Percentiles rank a stretch among this genome's conserved stretches.
Evolutionary conservation across 345 rosid species (phyloP).

Genomic region (Citrus cavaleriei): DNA sequence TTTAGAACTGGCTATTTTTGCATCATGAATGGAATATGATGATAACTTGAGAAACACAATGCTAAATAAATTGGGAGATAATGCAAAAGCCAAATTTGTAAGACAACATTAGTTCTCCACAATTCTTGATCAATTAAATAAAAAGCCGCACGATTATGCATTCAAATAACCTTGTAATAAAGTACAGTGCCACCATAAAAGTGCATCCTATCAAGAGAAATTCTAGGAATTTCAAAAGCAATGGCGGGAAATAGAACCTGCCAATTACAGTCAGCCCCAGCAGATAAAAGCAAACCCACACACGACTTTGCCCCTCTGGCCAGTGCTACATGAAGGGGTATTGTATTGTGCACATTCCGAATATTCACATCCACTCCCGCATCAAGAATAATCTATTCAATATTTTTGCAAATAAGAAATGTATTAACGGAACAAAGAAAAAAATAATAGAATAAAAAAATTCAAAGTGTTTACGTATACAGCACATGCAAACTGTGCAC

Average conservation of each 20-base stretch:
- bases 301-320: constrained; percentile 90
- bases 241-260: constrained; percentile 49
- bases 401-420: constrained; percentile 12
- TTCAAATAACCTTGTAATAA: no score
- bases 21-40: background rate
- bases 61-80: background rate
- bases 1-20: background rate
- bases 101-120: background rate
- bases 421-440: constrained; percentile 7
- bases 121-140: background rate
- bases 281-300: constrained; percentile 77
- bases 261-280: constrained; percentile 84
- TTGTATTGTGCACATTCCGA: constrained; percentile 77
- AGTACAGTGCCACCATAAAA: background rate
- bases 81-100: background rate
- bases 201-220: background rate
- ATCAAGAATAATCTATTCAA: constrained; percentile 75
- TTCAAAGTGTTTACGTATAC: background rate
- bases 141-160: background rate
- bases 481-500: background rate
- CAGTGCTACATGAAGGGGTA: constrained; percentile 93
- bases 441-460: background rate
- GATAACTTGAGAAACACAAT: background rate
- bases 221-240: background rate
- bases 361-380: constrained; percentile 95